Percentiles rank a stretch among this genome's conserved stretches.
Conservation (phyloP, 2,329 filamentous ascomycete genomes). For the Colletotrichum sp. region DNA sequence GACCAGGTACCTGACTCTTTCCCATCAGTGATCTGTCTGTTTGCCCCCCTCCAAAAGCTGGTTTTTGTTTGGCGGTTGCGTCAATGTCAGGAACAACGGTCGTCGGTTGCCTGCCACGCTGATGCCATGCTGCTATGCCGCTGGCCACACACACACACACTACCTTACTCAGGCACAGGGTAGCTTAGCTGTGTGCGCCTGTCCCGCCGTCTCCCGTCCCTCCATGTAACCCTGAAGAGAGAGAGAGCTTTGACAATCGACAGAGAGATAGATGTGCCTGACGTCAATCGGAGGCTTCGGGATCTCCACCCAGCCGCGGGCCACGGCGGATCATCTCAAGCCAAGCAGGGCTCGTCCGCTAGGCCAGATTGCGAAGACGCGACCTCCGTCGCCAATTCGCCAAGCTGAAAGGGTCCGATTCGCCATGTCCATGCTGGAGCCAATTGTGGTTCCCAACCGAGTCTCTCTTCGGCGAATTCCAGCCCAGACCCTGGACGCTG, state of each 20-base stretch:
- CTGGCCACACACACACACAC: not conserved
- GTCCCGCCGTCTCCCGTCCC: constrained; percentile 4
- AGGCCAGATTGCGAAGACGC: not conserved
- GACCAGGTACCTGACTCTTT: constrained; percentile 2
- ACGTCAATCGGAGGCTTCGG: constrained; percentile 23
- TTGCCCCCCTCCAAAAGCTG: not conserved
- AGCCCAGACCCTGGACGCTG: not conserved
- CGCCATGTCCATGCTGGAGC: not conserved
- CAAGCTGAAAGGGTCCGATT: constrained; percentile 13
- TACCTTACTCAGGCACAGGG: not conserved
- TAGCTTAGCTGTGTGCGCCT: not conserved
- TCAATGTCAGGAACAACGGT: not conserved
- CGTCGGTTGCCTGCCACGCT: not conserved
- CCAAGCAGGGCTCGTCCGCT: not conserved
- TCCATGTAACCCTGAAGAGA: not conserved
- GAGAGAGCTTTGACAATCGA: not conserved
- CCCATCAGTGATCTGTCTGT: not conserved
- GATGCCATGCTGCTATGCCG: not conserved
- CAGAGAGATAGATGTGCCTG: not conserved
- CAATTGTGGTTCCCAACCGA: not conserved
- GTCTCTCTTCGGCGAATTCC: constrained; percentile 1
- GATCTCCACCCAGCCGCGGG: constrained; percentile 5
- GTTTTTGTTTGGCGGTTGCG: not conserved
- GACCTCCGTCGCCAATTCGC: not conserved
- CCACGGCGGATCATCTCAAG: not conserved